Evolutionary conservation across 192 early-diverging fungal species (phyloP), one percentile per base, ranked within the genome.

Genomic region (Backusella tuberculispora): DNA sequence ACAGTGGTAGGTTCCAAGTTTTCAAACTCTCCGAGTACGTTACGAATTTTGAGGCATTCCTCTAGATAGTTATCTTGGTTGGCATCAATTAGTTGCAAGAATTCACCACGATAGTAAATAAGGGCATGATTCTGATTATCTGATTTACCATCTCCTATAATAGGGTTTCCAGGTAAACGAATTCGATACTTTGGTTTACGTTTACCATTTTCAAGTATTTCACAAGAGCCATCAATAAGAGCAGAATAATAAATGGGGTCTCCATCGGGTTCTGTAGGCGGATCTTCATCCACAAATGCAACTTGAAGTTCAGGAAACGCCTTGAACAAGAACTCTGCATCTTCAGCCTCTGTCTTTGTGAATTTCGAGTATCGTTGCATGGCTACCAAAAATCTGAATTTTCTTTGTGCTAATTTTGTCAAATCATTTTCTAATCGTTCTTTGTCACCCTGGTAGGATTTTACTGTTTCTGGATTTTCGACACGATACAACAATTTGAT

Each of bases 11-110:
- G 87, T 43, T 91, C 89, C 80, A 89, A 88, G 72, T 90, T 86
- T 74, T 95, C 94, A 85, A 96, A 95, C 82, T 96, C 94, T 26
- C 91, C 91, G 5, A 96, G 84, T 6, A 95, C 88, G 78, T 92
- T 94, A 26, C 94, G 86, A 71, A 96, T 93, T 82, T 96, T 96
- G 76, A 96, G 83, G 48, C 90, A 90, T 84, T 95, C 94, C 71
- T 96, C 95, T n/a, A 96, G 85, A 75, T 95, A 96, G 80, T 96
- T 94, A 78, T 96, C 95, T 85, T 95, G 94, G 74, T 96, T 96
- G 19, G 95, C 95, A 73, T 96, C 95, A 37, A 96, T 88, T 10
- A 95, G 80, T 78, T 96, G 93, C 44, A 96, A 40, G 64, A 94
- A 95, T 84, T 96, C 95, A 44, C 95, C 95, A 47, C 95, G 94